A percentile compares a stretch with the other conserved stretches of the same genome.
phyloP scores from a whole-genome alignment of 1,284 basidiomycete species.

The Gymnopus androsaceus region DNA sequence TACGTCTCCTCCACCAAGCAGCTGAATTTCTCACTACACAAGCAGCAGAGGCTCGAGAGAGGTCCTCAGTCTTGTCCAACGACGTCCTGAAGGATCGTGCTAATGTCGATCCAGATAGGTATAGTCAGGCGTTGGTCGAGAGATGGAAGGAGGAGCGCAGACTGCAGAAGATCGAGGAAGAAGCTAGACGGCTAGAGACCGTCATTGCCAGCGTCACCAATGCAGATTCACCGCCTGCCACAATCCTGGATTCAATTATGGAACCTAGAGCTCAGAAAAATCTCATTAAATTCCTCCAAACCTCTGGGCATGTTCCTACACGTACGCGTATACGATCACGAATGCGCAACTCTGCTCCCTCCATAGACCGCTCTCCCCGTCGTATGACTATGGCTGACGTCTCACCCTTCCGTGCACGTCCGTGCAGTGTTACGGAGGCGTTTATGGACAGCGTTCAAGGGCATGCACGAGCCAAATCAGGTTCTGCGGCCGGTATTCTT shows the following conservation, averaged over 20 bases:
- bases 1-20: constrained; percentile 45
- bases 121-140: constrained; percentile 42
- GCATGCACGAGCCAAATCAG: constrained; percentile 31
- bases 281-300: constrained; percentile 39
- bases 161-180: constrained; percentile 35
- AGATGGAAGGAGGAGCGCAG: constrained; percentile 54
- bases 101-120: constrained; percentile 35
- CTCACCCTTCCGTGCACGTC: constrained; percentile 37
- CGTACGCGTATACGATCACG: constrained; percentile 28
- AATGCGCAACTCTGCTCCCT: constrained; percentile 12
- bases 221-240: not conserved
- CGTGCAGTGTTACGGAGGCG: constrained; percentile 26
- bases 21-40: constrained; percentile 43
- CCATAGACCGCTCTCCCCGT: constrained; percentile 29
- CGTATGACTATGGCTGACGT: constrained; percentile 37
- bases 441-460: constrained; percentile 26
- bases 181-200: constrained; percentile 26
- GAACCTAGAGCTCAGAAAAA: constrained; percentile 30
- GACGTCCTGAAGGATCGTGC: constrained; percentile 37
- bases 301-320: constrained; percentile 34
- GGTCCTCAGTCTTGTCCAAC: constrained; percentile 40
- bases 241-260: not conserved
- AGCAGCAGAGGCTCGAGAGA: constrained; percentile 46
- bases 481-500: constrained; percentile 20
- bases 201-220: not conserved